Conservation (phyloP, 1,139 yeast species). For the Candida neerlandica region DNA sequence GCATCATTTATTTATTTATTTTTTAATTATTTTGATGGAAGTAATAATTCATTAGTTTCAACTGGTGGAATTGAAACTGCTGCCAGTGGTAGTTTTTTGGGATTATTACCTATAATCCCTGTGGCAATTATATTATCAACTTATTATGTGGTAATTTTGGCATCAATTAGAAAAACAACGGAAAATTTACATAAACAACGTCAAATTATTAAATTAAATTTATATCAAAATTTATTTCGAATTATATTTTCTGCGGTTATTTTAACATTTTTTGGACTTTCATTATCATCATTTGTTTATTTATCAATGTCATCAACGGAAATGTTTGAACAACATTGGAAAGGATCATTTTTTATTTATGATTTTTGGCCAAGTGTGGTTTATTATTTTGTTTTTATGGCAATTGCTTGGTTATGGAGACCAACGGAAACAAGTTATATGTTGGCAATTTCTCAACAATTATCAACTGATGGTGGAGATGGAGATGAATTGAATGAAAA, state of each 20-base stretch:
- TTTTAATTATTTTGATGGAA: constrained; percentile 58
- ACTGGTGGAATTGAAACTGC: constrained; percentile 24
- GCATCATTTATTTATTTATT: constrained; percentile 70
- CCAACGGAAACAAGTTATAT: constrained; percentile 95
- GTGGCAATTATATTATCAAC: constrained; percentile 67
- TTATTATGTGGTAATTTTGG: constrained; percentile 75
- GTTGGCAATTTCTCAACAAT: constrained; percentile 92
- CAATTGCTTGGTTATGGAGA: constrained; percentile 92
- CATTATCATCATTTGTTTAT: constrained; percentile 69
- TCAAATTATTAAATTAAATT: constrained; percentile 85
- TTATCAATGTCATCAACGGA: constrained; percentile 76
- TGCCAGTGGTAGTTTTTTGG: constrained; percentile 26
- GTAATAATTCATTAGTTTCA: constrained; percentile 38
- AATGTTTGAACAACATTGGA: constrained; percentile 88
- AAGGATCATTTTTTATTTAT: constrained; percentile 80
- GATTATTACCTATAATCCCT: constrained; percentile 60
- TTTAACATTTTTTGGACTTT: constrained; percentile 55
- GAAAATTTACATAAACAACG: constrained; percentile 77
- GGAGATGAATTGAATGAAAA: constrained; percentile 72
- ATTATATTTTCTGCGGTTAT: constrained; percentile 70
- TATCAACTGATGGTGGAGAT: constrained; percentile 70
- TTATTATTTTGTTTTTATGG: constrained; percentile 79
- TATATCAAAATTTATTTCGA: constrained; percentile 79
- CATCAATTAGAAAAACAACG: constrained; percentile 75
- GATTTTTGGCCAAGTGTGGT: constrained; percentile 96